These are phyloP conservation scores for Coemansia sp. DNA, from an alignment of 192 early-diverging fungal genomes.

Conservation along the genomic window DNA sequence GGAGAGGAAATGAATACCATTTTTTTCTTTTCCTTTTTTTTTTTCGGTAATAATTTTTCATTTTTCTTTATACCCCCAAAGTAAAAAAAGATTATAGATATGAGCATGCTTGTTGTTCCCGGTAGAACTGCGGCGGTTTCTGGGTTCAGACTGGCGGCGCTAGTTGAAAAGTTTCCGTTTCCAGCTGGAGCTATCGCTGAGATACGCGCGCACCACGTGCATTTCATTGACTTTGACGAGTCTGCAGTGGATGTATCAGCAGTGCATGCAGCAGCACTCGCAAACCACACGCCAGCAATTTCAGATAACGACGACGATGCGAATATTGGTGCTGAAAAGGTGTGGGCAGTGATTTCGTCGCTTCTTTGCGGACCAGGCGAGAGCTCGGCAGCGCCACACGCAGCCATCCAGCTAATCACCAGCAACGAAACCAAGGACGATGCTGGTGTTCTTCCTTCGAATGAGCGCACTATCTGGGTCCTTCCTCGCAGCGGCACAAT, in stretches of 20 bases:
- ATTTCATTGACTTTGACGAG: slow-evolving; percentile 68
- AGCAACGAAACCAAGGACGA: slow-evolving; percentile 2
- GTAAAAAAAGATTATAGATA: slow-evolving; percentile 6
- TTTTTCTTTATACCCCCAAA: not conserved
- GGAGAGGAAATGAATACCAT: too few species aligned
- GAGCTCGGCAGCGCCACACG: slow-evolving; percentile 9
- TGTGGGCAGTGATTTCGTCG: slow-evolving; percentile 36
- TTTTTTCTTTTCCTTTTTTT: not conserved
- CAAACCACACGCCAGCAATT: slow-evolving; percentile 32
- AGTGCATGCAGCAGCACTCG: slow-evolving; percentile 50
- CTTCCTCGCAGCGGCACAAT: slow-evolving; percentile 95
- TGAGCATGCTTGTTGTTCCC: slow-evolving; percentile 84
- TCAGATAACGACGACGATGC: not conserved
- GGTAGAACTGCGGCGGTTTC: slow-evolving; percentile 79
- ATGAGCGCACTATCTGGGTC: slow-evolving; percentile 63
- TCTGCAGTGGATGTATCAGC: not conserved
- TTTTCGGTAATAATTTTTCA: not conserved
- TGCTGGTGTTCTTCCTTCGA: not conserved
- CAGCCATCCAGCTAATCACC: slow-evolving; percentile 22
- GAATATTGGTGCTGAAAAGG: slow-evolving; percentile 7
- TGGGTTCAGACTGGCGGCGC: slow-evolving; percentile 65
- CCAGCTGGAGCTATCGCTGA: slow-evolving; percentile 54
- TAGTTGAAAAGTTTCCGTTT: slow-evolving; percentile 65
- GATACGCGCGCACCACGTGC: slow-evolving; percentile 72
- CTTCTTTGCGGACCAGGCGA: slow-evolving; percentile 46